Percentiles rank a stretch among this genome's conserved stretches.
phyloP scores from a whole-genome alignment of 805 yeast species.

The Priceomyces melissophilus region DNA sequence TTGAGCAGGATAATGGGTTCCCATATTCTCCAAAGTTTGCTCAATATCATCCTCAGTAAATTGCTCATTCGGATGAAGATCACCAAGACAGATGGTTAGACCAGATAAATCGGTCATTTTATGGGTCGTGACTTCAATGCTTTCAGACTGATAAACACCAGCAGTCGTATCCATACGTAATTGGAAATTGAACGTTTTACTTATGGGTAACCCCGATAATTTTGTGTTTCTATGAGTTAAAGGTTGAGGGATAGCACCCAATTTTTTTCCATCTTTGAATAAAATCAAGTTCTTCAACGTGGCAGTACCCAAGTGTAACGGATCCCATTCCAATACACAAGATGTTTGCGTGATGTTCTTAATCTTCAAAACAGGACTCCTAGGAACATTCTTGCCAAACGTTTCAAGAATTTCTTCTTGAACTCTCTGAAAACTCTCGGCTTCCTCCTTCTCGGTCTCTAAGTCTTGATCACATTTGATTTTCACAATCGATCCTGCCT shows the following conservation, averaged over 20 bases:
- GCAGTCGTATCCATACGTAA: slow-evolving; percentile 84
- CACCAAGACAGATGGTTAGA: slow-evolving; percentile 86
- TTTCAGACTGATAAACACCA: slow-evolving; percentile 73
- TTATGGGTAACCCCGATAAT: slow-evolving; percentile 87
- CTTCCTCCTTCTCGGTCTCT: slow-evolving; percentile 60
- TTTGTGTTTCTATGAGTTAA: slow-evolving; percentile 75
- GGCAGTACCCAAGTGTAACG: slow-evolving; percentile 78
- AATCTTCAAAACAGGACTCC: slow-evolving; percentile 62
- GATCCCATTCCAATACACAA: slow-evolving; percentile 93
- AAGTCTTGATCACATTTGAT: slow-evolving; percentile 78
- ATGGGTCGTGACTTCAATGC: slow-evolving; percentile 73
- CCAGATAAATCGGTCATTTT: slow-evolving; percentile 96
- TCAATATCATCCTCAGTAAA: slow-evolving; percentile 52
- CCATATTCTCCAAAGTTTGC: slow-evolving; percentile 61
- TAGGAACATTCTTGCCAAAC: slow-evolving; percentile 73
- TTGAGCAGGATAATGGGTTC: slow-evolving; percentile 74
- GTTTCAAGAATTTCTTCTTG: slow-evolving; percentile 71
- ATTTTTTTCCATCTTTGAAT: slow-evolving; percentile 67
- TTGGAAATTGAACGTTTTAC: slow-evolving; percentile 75
- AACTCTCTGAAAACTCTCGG: slow-evolving; percentile 52
- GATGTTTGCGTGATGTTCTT: slow-evolving; percentile 90
- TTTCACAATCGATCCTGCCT: slow-evolving; percentile 88
- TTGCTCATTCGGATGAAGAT: slow-evolving; percentile 55
- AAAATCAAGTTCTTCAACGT: slow-evolving; percentile 70
- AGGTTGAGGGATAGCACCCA: slow-evolving; percentile 85